Base-by-base conservation (phyloP, 345 rosid species). In the Gossypium thurberi region DNA sequence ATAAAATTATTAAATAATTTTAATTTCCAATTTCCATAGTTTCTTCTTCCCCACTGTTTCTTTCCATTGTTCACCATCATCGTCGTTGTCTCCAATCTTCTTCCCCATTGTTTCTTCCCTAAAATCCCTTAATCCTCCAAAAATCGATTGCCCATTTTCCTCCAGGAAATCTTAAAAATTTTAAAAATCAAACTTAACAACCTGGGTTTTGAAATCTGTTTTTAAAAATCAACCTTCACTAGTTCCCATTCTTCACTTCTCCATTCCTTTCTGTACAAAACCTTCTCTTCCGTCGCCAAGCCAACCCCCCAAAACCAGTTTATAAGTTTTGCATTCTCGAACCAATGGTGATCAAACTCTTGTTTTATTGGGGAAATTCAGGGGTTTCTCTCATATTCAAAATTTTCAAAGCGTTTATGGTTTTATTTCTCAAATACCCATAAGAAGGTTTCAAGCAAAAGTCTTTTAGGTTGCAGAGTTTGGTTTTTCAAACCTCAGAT, bases 301-400 rank as follows among this genome's bases (percentile, higher is more conserved):
- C 78, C 81, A 17, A 70, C 15, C 72, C 37, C 2, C 53, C 86
- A 79, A 40, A 80, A 28, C 71, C 77, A 73, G 25, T 61, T 71
- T 53, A 74, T 77, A 10, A 78, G 62, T 59, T 64, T 69, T 15
- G 47, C 79, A 4, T 50, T 68, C 2, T 17, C 71, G 2, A 78
- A 18, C 81, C 79, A 79, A 71, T 81, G 79, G 74, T 83, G 71
- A 44, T 80, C 87, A 26, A 61, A 65, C 5, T 58, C 74, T 69
- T 51, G 21, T 57, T 47, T 71, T 58, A 47, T 70, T 18, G 69
- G 51, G 66, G 82, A 72, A 69, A 23, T 74, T 72, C 79, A 65
- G 44, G 84, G 84, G 56, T 75, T 82, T 76, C 71, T 81, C 64
- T 20, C 82, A 9, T 69, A 83, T 15, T 80, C 85, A 70, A 63